Evolutionary conservation across 805 yeast genomes (phyloP).

Genomic region (Ogataea trehaloabstinens): DNA sequence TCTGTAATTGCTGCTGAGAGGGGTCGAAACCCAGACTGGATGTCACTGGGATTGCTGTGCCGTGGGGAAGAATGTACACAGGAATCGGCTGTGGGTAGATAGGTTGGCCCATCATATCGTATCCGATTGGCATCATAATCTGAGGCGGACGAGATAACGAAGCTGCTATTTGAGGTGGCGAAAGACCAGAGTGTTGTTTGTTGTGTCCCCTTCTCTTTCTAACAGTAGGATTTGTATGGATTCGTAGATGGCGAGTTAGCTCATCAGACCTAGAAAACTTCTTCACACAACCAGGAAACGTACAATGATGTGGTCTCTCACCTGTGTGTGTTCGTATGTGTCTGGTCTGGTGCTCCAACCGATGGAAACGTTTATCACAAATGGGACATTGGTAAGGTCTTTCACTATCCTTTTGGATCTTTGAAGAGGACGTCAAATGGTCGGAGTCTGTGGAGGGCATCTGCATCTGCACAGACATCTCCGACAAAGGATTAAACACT

Average conservation of each 20-base stretch:
- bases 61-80: constrained; percentile 26
- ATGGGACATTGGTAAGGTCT: constrained; percentile 83
- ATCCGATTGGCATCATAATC: constrained; percentile 29
- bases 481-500: too few relatives aligned
- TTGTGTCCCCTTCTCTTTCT: constrained; percentile 46
- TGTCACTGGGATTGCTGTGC: constrained; percentile 20
- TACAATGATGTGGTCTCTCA: constrained; percentile 85
- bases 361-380: constrained; percentile 82
- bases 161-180: constrained; percentile 5
- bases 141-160: constrained; percentile 11
- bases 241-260: constrained; percentile 79
- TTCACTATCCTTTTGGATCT: constrained; percentile 60
- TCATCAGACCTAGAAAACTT: constrained; percentile 81
- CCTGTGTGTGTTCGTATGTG: constrained; percentile 94
- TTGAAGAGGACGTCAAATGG: too few relatives aligned
- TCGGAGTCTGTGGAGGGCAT: constrained; percentile 25
- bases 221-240: constrained; percentile 66
- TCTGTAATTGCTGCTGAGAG: constrained; percentile 10
- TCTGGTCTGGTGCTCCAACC: constrained; percentile 87
- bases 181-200: constrained; percentile 10
- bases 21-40: constrained; percentile 15
- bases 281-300: constrained; percentile 80
- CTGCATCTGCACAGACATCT: too few relatives aligned
- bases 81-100: constrained; percentile 32
- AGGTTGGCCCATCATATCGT: constrained; percentile 31